Evolutionary conservation across 2,329 filamentous ascomycete species (phyloP).

Genomic region (Lasiodiplodia sp.): DNA sequence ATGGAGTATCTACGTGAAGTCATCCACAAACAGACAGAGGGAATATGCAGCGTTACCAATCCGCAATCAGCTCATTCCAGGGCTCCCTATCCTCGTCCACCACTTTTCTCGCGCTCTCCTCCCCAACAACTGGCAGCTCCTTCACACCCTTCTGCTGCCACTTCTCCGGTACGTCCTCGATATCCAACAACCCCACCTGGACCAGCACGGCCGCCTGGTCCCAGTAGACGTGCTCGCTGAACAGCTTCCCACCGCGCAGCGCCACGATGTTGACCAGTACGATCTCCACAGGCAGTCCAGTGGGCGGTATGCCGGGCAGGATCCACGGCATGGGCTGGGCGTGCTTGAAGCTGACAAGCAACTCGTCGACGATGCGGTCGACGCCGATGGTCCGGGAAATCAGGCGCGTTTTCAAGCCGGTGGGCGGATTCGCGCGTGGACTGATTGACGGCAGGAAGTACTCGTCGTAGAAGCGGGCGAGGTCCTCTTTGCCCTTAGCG

Average conservation of each 20-base stretch:
- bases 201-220: slow-evolving; percentile 68
- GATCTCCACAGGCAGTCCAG: slow-evolving; percentile 63
- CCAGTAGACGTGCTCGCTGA: slow-evolving; percentile 67
- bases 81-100: slow-evolving; percentile 52
- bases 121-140: slow-evolving; percentile 55
- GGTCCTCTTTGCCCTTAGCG: slow-evolving; percentile 51
- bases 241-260: slow-evolving; percentile 60
- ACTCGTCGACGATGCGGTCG: slow-evolving; percentile 68
- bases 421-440: slow-evolving; percentile 47
- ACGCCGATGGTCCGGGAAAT: slow-evolving; percentile 65
- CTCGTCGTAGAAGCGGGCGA: slow-evolving; percentile 61
- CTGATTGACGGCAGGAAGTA: slow-evolving; percentile 60
- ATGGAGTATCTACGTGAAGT: not conserved
- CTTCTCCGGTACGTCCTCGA: slow-evolving; percentile 56
- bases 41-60: slow-evolving; percentile 41
- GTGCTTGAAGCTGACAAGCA: slow-evolving; percentile 65
- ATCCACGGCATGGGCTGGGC: slow-evolving; percentile 65
- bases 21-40: not conserved
- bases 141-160: slow-evolving; percentile 55
- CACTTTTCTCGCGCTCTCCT: slow-evolving; percentile 56
- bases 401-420: slow-evolving; percentile 55
- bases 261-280: slow-evolving; percentile 64
- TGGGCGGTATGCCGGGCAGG: slow-evolving; percentile 64
- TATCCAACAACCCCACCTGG: slow-evolving; percentile 64
- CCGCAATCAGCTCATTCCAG: slow-evolving; percentile 56